Evolutionary conservation across 2,329 filamentous ascomycete species (phyloP).

Genomic region (Aspergillus costaricaensis): DNA sequence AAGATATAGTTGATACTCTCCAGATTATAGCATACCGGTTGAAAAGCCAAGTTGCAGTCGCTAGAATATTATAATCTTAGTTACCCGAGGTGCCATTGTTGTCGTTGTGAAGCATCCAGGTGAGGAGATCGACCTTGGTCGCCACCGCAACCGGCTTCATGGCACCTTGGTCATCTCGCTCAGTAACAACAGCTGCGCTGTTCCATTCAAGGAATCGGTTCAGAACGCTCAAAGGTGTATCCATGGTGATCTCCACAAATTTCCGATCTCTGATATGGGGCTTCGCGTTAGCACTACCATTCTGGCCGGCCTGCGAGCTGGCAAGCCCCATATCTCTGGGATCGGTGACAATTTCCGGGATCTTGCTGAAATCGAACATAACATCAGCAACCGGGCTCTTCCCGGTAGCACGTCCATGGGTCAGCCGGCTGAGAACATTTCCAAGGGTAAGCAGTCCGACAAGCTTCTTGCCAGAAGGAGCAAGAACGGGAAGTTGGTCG

Average conservation of each 20-base stretch:
- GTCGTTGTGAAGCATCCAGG: slow-evolving; percentile 78
- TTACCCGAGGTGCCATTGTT: slow-evolving; percentile 25
- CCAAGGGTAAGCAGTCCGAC: slow-evolving; percentile 93
- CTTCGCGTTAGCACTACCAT: slow-evolving; percentile 29
- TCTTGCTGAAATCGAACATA: slow-evolving; percentile 93
- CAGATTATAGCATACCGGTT: too few relatives aligned
- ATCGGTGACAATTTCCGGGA: slow-evolving; percentile 90
- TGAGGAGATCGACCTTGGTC: slow-evolving; percentile 93
- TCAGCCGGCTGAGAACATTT: slow-evolving; percentile 89
- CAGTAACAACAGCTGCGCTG: slow-evolving; percentile 90
- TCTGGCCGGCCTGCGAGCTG: slow-evolving; percentile 21
- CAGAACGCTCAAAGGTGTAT: slow-evolving; percentile 79
- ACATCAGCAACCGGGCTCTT: slow-evolving; percentile 76
- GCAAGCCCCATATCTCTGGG: slow-evolving; percentile 62
- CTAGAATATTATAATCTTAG: not conserved
- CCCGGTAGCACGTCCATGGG: slow-evolving; percentile 73
- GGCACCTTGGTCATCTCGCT: slow-evolving; percentile 62
- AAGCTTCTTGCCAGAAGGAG: slow-evolving; percentile 68
- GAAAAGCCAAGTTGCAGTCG: too few relatives aligned
- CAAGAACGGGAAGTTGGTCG: slow-evolving; percentile 91
- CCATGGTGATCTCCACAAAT: slow-evolving; percentile 91
- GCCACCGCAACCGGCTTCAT: slow-evolving; percentile 84
- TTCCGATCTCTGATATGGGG: slow-evolving; percentile 58
- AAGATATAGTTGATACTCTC: too few relatives aligned
- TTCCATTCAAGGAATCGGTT: slow-evolving; percentile 99